A percentile compares a stretch with the other conserved stretches of the same genome.
Conservation (phyloP, 2,329 filamentous ascomycete species). For the Chrysoporthe austroafricana region DNA sequence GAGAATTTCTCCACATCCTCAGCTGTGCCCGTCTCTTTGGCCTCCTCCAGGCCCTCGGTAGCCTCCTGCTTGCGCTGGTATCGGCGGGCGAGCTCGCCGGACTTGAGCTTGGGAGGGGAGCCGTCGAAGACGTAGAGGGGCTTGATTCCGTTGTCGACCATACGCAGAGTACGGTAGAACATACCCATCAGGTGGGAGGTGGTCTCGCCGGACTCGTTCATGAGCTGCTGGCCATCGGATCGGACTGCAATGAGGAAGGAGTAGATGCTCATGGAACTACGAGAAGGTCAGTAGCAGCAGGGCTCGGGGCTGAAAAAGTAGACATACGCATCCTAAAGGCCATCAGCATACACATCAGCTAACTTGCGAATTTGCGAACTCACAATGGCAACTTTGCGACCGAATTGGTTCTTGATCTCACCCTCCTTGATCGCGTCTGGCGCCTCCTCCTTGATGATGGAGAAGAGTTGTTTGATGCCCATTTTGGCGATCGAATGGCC, state of each 20-base stretch:
- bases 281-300: constrained; percentile 25
- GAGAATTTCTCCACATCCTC: constrained; percentile 99
- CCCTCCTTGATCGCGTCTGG: constrained; percentile 95
- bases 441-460: constrained; percentile 87
- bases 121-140: constrained; percentile 98
- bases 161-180: constrained; percentile 98
- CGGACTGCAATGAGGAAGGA: constrained; percentile 97
- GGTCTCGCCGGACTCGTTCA: constrained; percentile 91
- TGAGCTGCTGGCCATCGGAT: constrained; percentile 94
- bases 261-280: constrained; percentile 96
- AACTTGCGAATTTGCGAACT: constrained; percentile 41
- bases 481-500: constrained; percentile 43
- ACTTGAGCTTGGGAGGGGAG: constrained; percentile 95
- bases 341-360: constrained; percentile 20
- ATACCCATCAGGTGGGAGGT: constrained; percentile 99
- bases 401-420: constrained; percentile 99
- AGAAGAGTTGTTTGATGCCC: constrained; percentile 75
- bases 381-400: constrained; percentile 96
- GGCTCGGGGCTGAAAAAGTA: neutral
- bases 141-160: constrained; percentile 99
- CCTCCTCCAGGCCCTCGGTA: constrained; percentile 86
- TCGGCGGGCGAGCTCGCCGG: constrained; percentile 92
- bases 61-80: constrained; percentile 95
- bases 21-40: constrained; percentile 94
- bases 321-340: constrained; percentile 59